phyloP scores from a whole-genome alignment of 1,139 yeast genomes.

The Candida freyschussii region DNA sequence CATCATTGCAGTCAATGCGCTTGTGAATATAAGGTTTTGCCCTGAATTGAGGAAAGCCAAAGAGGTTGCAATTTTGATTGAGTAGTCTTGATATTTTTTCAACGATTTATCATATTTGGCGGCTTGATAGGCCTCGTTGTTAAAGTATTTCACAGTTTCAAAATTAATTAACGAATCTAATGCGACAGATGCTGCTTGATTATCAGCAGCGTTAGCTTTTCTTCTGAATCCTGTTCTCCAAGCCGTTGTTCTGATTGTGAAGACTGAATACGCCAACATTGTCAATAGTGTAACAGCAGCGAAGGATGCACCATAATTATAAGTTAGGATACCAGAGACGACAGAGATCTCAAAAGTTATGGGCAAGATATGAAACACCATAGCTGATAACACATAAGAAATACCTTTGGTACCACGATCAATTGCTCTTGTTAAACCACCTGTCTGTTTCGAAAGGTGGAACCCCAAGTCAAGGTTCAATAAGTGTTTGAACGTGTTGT shows the following conservation, averaged over 20 bases:
- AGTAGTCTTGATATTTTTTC: constrained; percentile 70
- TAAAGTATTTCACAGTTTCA: constrained; percentile 92
- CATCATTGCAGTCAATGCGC: constrained; percentile 96
- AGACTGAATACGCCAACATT: constrained; percentile 79
- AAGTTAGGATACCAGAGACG: constrained; percentile 90
- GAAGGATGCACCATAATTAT: constrained; percentile 83
- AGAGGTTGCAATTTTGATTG: constrained; percentile 88
- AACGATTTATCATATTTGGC: constrained; percentile 77
- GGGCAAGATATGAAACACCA: constrained; percentile 96
- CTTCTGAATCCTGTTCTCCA: constrained; percentile 95
- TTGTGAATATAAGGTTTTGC: constrained; percentile 84
- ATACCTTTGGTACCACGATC: constrained; percentile 98
- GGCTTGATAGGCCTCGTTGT: constrained; percentile 78
- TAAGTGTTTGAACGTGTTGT: constrained; percentile 79
- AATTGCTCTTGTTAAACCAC: constrained; percentile 92
- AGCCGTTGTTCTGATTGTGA: constrained; percentile 88
- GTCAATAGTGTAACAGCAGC: constrained; percentile 88
- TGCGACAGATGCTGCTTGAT: constrained; percentile 90
- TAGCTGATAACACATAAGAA: constrained; percentile 84
- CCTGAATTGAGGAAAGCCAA: constrained; percentile 88
- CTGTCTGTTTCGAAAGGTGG: constrained; percentile 89
- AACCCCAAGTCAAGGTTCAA: constrained; percentile 82
- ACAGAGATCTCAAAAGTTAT: constrained; percentile 85
- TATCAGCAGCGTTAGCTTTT: constrained; percentile 90
- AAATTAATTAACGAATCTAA: constrained; percentile 89